Base-by-base conservation (phyloP, 441 rosid genomes). In the Adansonia madagascariensis region DNA sequence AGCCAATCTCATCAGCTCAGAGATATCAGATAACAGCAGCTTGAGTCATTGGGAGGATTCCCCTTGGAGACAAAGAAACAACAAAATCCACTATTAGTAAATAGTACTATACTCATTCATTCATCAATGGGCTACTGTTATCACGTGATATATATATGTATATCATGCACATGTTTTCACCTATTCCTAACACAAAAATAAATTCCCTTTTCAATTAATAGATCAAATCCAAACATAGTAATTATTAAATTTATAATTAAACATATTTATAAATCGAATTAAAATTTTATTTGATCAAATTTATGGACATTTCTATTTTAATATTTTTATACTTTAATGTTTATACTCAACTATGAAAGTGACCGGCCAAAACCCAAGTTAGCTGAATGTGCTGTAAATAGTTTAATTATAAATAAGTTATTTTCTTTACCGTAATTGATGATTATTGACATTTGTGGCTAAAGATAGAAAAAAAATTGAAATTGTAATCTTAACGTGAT, bases 381-480 rank as follows among this genome's bases (percentile, higher is more conserved):
- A 18, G 43, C 35, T 31, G 35, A 31, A 31, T 31, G 35, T 31
- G 35, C 35, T 31, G 3, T 31, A 31, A 31, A 31, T 31, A 39
- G 12, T 68, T 68, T 12, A 27, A 47, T 68, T 22, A 12, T 20
- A 44, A 27, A 24, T 5, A 18, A 0, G 14, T 15, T 52, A 0
- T 6, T 14, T 35, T 63, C 44, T 69, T 69, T 69, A 69, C 44
- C 59, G n/a, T 6, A 56, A 56, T 18, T 43, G 41, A 57, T 35
- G 65, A 17, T 52, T 8, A 70, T 70, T 71, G 75, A 71, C 49
- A 41, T 12, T 41, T 35, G 20, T 56, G 66, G 35, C 17, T 3
- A 41, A 11, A 43, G 41, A 41, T 3, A 11, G 52, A 3, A 31
- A 31, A 50, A 6, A 73, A 73, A 39, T 73, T 56, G 20, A 57